Evolutionary conservation across 148 eudicot genomes (phyloP).

Genomic region (Arbutus unedo): DNA sequence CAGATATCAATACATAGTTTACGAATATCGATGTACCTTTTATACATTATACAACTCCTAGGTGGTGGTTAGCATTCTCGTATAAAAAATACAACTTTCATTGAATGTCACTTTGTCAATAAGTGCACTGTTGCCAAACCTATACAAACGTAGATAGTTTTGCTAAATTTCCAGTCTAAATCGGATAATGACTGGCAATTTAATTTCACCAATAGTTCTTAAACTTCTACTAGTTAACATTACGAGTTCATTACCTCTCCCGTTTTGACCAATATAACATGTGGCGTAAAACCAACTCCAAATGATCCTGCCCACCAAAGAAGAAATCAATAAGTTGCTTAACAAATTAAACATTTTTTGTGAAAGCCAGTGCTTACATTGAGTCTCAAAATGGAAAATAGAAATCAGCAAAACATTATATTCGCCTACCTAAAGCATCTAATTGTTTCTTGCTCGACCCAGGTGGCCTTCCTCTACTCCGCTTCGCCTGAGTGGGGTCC

Average conservation of each 20-base stretch:
- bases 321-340: not conserved
- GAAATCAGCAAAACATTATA: not conserved
- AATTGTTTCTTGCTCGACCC: conserved; percentile 62
- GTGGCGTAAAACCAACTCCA: conserved; percentile 81
- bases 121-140: not conserved
- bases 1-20: no score
- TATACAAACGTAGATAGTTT: not conserved
- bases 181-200: not conserved
- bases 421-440: conserved; percentile 70
- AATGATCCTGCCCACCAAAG: conserved; percentile 48
- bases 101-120: not conserved
- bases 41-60: no score
- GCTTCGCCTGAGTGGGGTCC: conserved; percentile 30
- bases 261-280: conserved; percentile 66
- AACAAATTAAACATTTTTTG: not conserved
- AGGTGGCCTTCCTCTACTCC: conserved; percentile 45
- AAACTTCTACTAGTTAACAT: not conserved
- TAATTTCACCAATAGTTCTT: not conserved
- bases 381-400: not conserved
- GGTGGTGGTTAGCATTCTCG: no score
- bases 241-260: conserved; percentile 54
- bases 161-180: not conserved
- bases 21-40: no score
- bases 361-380: not conserved
- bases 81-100: not conserved